phyloP scores from a whole-genome alignment of 768 basidiomycete species.

The Agaricus sinodeliciosus region DNA sequence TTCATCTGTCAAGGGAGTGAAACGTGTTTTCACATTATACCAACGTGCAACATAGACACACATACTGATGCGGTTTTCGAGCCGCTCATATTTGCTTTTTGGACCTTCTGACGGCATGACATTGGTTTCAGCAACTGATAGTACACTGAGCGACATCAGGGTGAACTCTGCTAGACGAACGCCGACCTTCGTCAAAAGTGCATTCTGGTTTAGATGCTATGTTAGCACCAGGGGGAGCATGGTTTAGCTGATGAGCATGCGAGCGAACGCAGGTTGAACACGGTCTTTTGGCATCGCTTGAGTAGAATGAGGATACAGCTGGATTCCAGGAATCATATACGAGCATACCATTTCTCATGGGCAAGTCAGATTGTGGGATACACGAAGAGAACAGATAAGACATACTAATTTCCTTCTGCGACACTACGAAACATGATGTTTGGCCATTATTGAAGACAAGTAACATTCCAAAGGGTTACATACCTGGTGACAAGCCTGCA shows the following conservation, averaged over 20 bases:
- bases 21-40: neutral
- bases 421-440: slow-evolving; percentile 37
- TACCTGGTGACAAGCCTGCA: slow-evolving; percentile 51
- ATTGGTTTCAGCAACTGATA: slow-evolving; percentile 33
- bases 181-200: slow-evolving; percentile 59
- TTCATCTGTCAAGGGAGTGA: slow-evolving; percentile 39
- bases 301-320: neutral
- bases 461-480: slow-evolving; percentile 12
- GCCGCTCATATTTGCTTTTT: slow-evolving; percentile 52
- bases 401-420: slow-evolving; percentile 68
- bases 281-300: slow-evolving; percentile 68
- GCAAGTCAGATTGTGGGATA: slow-evolving; percentile 7
- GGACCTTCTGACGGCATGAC: slow-evolving; percentile 38
- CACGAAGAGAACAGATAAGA: slow-evolving; percentile 5
- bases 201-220: slow-evolving; percentile 58
- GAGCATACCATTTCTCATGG: slow-evolving; percentile 53
- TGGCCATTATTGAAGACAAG: slow-evolving; percentile 13
- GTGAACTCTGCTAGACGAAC: neutral
- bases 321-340: neutral
- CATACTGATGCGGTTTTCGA: slow-evolving; percentile 67
- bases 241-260: slow-evolving; percentile 60
- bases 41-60: slow-evolving; percentile 4
- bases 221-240: slow-evolving; percentile 49
- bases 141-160: neutral
- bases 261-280: slow-evolving; percentile 76